Percentiles rank a stretch among this genome's conserved stretches.
phyloP scores from a whole-genome alignment of 225 moss, liverwort and hornwort species.

The Marchantia paleacea region DNA sequence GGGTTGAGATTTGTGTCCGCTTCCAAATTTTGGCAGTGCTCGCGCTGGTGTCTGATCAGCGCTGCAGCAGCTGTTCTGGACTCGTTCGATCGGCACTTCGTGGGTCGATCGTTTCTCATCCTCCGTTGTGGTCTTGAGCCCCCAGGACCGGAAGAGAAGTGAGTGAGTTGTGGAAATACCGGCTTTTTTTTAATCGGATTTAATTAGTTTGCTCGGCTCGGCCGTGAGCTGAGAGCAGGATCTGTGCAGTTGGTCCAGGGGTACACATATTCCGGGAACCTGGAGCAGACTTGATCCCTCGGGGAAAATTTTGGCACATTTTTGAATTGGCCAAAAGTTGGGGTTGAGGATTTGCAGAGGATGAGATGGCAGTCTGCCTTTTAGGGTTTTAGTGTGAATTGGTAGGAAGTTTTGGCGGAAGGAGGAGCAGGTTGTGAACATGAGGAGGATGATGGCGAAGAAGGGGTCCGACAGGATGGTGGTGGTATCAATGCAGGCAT shows the following conservation, averaged over 20 bases:
- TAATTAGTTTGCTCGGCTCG: neutral
- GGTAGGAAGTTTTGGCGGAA: conserved; percentile 2
- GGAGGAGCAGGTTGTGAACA: conserved; percentile 19
- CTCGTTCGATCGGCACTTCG: neutral
- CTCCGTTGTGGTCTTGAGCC: neutral
- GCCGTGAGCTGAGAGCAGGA: neutral
- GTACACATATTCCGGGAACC: neutral
- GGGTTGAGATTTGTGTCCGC: neutral
- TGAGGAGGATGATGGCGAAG: conserved; percentile 43
- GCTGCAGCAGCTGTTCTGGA: neutral
- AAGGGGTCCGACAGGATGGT: conserved; percentile 47
- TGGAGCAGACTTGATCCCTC: neutral
- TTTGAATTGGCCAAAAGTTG: neutral
- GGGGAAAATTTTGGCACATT: neutral
- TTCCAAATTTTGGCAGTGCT: neutral
- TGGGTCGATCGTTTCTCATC: neutral
- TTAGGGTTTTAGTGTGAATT: conserved; percentile 6
- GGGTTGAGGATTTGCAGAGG: neutral
- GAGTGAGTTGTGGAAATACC: conserved; percentile 3
- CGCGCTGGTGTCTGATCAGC: neutral
- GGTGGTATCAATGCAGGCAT: conserved; percentile 54
- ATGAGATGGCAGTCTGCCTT: neutral
- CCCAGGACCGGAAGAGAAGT: neutral
- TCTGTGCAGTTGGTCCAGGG: neutral
- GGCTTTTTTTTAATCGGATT: neutral